Conservation (phyloP, 169 alveolate genomes). For the Cryptosporidium parvum region DNA sequence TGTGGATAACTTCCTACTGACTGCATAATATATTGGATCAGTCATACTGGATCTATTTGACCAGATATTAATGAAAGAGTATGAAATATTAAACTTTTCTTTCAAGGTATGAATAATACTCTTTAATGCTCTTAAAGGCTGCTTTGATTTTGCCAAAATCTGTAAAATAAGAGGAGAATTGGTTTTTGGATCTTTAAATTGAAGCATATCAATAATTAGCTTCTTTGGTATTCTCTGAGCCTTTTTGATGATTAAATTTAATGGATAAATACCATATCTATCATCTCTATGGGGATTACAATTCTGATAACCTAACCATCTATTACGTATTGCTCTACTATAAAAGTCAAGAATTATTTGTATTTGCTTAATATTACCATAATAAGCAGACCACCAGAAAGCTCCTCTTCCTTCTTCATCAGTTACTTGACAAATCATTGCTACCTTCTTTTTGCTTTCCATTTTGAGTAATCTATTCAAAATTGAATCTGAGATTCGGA, state of each 20-base stretch:
- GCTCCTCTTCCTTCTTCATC: constrained; percentile 67
- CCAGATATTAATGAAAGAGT: constrained; percentile 64
- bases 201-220: constrained; percentile 32
- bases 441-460: constrained; percentile 66
- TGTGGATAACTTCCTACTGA: constrained; percentile 32
- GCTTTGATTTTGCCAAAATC: constrained; percentile 55
- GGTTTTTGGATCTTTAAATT: constrained; percentile 54
- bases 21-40: constrained; percentile 53
- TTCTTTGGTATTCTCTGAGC: constrained; percentile 40
- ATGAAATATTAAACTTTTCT: constrained; percentile 49
- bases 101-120: constrained; percentile 13
- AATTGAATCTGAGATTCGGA: constrained; percentile 22
- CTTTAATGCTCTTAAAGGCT: constrained; percentile 52
- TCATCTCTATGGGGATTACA: constrained; percentile 72
- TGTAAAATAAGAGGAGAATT: constrained; percentile 49
- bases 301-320: constrained; percentile 56
- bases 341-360: constrained; percentile 43
- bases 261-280: constrained; percentile 54
- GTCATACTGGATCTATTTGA: constrained; percentile 7
- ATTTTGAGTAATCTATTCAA: constrained; percentile 40
- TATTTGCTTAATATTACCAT: constrained; percentile 51
- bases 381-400: constrained; percentile 73
- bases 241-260: constrained; percentile 29
- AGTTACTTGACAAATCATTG: constrained; percentile 43
- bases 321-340: constrained; percentile 44